Evolutionary conservation across 805 yeast genomes (phyloP).

Genomic region (Yamadazyma philogaea): DNA sequence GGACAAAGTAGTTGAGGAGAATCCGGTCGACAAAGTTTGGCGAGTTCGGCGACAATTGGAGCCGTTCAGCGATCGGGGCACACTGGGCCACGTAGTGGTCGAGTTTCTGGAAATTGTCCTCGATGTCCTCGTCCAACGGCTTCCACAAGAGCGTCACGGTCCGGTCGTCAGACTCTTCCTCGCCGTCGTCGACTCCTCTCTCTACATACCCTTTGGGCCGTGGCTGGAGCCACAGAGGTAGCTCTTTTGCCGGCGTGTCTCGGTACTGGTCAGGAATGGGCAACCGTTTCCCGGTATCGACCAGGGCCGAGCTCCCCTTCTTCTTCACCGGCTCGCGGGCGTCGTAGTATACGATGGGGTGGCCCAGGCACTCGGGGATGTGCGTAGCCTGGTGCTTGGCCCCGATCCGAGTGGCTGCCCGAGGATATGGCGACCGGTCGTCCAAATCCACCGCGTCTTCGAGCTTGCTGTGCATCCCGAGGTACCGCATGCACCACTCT

Average conservation of each 20-base stretch:
- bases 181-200: constrained; percentile 68
- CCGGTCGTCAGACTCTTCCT: constrained; percentile 43
- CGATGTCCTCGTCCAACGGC: constrained; percentile 31
- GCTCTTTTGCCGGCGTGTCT: constrained; percentile 41
- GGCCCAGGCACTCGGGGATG: constrained; percentile 52
- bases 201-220: constrained; percentile 79
- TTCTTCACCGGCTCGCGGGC: constrained; percentile 11
- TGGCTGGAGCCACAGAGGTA: constrained; percentile 75
- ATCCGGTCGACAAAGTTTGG: constrained; percentile 83
- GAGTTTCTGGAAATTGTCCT: constrained; percentile 31
- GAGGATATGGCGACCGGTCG: constrained; percentile 70
- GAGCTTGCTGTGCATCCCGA: constrained; percentile 69
- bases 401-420: constrained; percentile 77
- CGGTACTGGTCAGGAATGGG: constrained; percentile 48
- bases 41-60: constrained; percentile 57
- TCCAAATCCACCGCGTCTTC: constrained; percentile 77
- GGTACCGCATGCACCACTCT: constrained; percentile 79
- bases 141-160: constrained; percentile 70
- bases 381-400: constrained; percentile 68
- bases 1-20: constrained; percentile 50
- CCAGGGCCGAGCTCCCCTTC: constrained; percentile 17
- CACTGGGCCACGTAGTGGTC: constrained; percentile 57
- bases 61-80: constrained; percentile 50
- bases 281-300: constrained; percentile 24
- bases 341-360: constrained; percentile 67